phyloP scores from a whole-genome alignment of 1,284 basidiomycete genomes.

The Apiotrichum sp. region DNA sequence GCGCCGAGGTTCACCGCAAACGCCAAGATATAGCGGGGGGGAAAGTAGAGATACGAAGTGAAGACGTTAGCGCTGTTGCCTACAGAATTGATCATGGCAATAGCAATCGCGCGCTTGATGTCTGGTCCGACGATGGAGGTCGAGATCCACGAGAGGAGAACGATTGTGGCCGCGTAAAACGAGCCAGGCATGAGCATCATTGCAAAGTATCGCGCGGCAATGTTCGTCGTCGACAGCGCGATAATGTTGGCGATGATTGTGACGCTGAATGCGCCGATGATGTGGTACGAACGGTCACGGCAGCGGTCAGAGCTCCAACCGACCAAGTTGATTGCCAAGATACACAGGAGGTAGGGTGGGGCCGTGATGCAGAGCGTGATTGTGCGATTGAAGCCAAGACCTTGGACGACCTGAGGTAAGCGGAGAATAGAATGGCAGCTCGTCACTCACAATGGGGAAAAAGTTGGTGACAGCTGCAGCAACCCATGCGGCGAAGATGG shows the following conservation, averaged over 20 bases:
- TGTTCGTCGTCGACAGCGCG: conserved; percentile 26
- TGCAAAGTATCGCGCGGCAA: conserved; percentile 33
- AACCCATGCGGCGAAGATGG: conserved; percentile 3
- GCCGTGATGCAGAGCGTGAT: conserved; percentile 43
- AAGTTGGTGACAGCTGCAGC: conserved; percentile 25
- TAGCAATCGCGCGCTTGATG: conserved; percentile 43
- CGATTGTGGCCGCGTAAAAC: conserved; percentile 42
- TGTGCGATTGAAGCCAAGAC: conserved; percentile 36
- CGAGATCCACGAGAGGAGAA: conserved; percentile 43
- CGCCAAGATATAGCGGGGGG: conserved; percentile 35
- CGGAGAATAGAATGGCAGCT: no score
- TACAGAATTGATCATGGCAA: conserved; percentile 43
- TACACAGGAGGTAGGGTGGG: conserved; percentile 39
- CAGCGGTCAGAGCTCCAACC: conserved; percentile 39
- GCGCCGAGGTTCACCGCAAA: conserved; percentile 43
- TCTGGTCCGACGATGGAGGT: conserved; percentile 40
- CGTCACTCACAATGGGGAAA: conserved; percentile 37
- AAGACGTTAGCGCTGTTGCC: conserved; percentile 45
- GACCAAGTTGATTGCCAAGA: conserved; percentile 25
- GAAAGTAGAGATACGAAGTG: conserved; percentile 41
- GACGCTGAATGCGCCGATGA: conserved; percentile 19
- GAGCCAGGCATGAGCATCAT: conserved; percentile 34
- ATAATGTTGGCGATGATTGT: conserved; percentile 28
- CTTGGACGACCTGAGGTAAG: no score
- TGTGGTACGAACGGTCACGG: conserved; percentile 23